Percentiles rank a stretch among this genome's conserved stretches.
Conservation (phyloP, 352 stramenopile species). For the Bremia lactucae region DNA sequence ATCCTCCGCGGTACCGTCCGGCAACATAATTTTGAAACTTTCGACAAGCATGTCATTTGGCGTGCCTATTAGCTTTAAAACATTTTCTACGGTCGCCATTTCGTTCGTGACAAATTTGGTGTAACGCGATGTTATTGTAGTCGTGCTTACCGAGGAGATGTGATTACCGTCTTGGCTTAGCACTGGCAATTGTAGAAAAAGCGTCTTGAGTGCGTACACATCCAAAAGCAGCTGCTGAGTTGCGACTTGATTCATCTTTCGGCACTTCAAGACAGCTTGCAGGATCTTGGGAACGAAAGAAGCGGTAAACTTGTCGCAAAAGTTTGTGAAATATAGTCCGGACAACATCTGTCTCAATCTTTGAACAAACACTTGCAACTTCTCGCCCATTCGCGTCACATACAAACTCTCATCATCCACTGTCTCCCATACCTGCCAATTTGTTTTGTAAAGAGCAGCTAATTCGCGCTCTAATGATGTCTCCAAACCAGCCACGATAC, state of each 20-base stretch:
- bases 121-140: slow-evolving; percentile 88
- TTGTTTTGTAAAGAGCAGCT: slow-evolving; percentile 82
- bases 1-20: slow-evolving; percentile 86
- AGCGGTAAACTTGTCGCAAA: slow-evolving; percentile 96
- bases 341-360: slow-evolving; percentile 86
- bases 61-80: slow-evolving; percentile 96
- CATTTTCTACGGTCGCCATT: slow-evolving; percentile 92
- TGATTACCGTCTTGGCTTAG: slow-evolving; percentile 42
- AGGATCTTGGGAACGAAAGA: slow-evolving; percentile 88
- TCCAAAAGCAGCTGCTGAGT: slow-evolving; percentile 98
- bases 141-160: slow-evolving; percentile 27
- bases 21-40: slow-evolving; percentile 95
- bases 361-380: slow-evolving; percentile 88
- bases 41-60: slow-evolving; percentile 92
- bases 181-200: slow-evolving; percentile 91
- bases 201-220: slow-evolving; percentile 94
- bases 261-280: slow-evolving; percentile 81
- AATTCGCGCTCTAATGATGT: slow-evolving; percentile 86
- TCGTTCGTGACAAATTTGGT: slow-evolving; percentile 95
- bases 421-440: slow-evolving; percentile 90
- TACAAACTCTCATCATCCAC: slow-evolving; percentile 95
- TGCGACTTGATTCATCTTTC: slow-evolving; percentile 91
- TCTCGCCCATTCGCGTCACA: slow-evolving; percentile 89
- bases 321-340: slow-evolving; percentile 92
- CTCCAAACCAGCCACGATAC: slow-evolving; percentile 90